These are phyloP conservation scores for Rhizopogon vesiculosus DNA, from an alignment of 768 basidiomycete genomes.

Conservation along the genomic window DNA sequence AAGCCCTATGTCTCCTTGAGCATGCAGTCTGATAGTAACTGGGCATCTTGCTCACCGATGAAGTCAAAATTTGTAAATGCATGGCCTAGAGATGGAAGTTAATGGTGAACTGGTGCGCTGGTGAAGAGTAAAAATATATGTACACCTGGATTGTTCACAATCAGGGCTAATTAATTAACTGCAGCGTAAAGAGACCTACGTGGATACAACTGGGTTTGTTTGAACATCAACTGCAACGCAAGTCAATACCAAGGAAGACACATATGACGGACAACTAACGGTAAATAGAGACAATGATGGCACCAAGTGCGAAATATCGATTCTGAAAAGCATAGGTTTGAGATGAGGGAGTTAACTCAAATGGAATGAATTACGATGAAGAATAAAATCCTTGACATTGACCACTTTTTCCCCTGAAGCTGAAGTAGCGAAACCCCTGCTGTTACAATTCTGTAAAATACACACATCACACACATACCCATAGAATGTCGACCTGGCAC, in stretches of 20 bases:
- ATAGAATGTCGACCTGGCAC: background rate
- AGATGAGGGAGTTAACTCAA: background rate
- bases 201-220: background rate
- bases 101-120: too few species aligned
- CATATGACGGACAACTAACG: background rate
- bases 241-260: background rate
- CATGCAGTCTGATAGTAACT: background rate
- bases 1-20: background rate
- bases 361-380: background rate
- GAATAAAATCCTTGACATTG: background rate
- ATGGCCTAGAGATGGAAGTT: background rate
- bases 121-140: background rate
- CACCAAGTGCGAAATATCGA: background rate
- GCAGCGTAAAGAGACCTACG: background rate
- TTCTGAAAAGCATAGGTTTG: background rate
- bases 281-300: background rate
- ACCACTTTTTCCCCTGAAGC: background rate
- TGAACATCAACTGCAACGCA: background rate
- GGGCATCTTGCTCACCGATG: background rate
- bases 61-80: background rate
- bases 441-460: background rate
- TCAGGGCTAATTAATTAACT: background rate
- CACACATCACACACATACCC: background rate
- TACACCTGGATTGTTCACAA: background rate
- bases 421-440: background rate